Conservation (phyloP, 2,329 filamentous ascomycete species). For the Trichoderma sp. region DNA sequence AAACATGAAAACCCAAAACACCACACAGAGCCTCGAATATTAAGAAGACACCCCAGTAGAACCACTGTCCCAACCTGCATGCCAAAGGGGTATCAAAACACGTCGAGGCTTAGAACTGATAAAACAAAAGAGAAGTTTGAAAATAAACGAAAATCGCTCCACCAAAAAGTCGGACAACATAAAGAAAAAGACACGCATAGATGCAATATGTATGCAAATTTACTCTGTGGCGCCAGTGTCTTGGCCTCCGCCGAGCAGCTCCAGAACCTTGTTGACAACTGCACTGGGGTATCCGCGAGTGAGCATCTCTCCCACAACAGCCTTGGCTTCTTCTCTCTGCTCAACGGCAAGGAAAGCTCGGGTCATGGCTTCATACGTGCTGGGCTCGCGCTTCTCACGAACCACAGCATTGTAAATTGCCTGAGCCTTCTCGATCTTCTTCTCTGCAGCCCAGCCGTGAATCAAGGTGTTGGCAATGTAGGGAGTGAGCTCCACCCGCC, state of each 20-base stretch:
- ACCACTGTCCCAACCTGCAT: slow-evolving; percentile 31
- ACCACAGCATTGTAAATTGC: slow-evolving; percentile 79
- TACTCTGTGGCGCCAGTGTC: slow-evolving; percentile 40
- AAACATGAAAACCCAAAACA: neutral
- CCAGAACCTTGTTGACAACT: slow-evolving; percentile 90
- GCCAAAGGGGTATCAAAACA: slow-evolving; percentile 36
- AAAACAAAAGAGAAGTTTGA: slow-evolving; percentile 1
- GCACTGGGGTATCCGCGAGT: slow-evolving; percentile 87
- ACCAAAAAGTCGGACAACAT: neutral
- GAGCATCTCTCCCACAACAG: slow-evolving; percentile 86
- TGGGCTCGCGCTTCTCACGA: slow-evolving; percentile 82
- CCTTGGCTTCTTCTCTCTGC: slow-evolving; percentile 74
- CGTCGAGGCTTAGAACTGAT: slow-evolving; percentile 29
- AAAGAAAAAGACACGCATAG: neutral
- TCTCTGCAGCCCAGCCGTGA: slow-evolving; percentile 89
- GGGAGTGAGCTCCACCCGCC: slow-evolving; percentile 82
- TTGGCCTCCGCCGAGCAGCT: slow-evolving; percentile 72
- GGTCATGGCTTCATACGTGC: slow-evolving; percentile 98
- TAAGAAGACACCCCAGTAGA: slow-evolving; percentile 32
- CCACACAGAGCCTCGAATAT: slow-evolving; percentile 31
- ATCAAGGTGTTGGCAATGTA: slow-evolving; percentile 99
- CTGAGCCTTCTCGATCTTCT: slow-evolving; percentile 77
- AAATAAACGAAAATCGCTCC: neutral
- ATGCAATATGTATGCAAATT: slow-evolving; percentile 3
- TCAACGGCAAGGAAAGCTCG: slow-evolving; percentile 86